Evolutionary conservation across 2,329 filamentous ascomycete genomes (phyloP).

Genomic region (Cadophora malorum): DNA sequence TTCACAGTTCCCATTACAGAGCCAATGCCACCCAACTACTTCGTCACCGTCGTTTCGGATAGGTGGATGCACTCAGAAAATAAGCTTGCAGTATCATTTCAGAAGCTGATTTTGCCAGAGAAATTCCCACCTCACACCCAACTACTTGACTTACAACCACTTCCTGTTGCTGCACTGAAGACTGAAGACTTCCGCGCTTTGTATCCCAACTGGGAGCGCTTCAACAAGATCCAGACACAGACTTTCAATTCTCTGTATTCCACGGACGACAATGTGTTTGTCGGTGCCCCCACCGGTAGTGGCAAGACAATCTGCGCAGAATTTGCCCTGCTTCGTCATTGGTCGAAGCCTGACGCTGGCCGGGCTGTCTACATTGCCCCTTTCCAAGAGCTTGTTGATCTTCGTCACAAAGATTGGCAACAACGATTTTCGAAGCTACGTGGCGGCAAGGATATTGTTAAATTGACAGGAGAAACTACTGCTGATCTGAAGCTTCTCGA

Average conservation of each 20-base stretch:
- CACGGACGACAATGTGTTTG: constrained; percentile 90
- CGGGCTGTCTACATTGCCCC: constrained; percentile 94
- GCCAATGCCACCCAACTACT: constrained; percentile 98
- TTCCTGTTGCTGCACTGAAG: constrained; percentile 90
- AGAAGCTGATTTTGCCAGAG: constrained; percentile 91
- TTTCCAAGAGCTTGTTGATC: constrained; percentile 91
- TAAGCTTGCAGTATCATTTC: constrained; percentile 89
- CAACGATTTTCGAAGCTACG: constrained; percentile 73
- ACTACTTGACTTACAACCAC: constrained; percentile 86
- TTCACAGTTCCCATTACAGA: constrained; percentile 97
- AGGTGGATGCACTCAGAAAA: constrained; percentile 99
- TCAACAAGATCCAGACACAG: constrained; percentile 98
- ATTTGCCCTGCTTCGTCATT: constrained; percentile 88
- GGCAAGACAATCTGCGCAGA: constrained; percentile 98
- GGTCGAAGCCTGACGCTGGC: constrained; percentile 73
- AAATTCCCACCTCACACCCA: constrained; percentile 95
- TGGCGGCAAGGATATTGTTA: constrained; percentile 89
- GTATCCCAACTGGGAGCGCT: constrained; percentile 84
- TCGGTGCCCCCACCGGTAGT: constrained; percentile 91
- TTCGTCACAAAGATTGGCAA: constrained; percentile 83
- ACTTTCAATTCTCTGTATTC: constrained; percentile 93
- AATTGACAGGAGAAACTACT: constrained; percentile 91
- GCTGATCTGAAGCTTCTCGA: constrained; percentile 90
- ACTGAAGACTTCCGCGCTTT: constrained; percentile 79
- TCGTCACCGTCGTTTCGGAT: constrained; percentile 92